Evolutionary conservation across 2,329 filamentous ascomycete genomes (phyloP), one percentile per base, ranked within the genome.

Genomic region (Aspergillus niger): DNA sequence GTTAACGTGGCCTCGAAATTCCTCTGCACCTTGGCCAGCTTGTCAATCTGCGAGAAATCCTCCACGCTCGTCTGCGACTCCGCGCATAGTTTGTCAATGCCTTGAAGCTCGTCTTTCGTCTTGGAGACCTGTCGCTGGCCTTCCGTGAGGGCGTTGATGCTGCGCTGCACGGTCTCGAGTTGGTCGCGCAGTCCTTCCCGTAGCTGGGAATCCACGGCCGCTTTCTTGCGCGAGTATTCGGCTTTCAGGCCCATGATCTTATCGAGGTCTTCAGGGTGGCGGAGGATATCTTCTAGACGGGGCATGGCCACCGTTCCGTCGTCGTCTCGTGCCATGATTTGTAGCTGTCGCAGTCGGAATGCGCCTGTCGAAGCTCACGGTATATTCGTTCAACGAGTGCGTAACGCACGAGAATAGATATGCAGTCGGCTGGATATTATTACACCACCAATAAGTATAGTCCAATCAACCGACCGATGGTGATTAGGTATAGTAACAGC

Each of bases 101-200:
- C 96, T 83, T 96, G 92, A 87, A 99, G 95, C 81, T 99, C 95
- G 67, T 98, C 94, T 77, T 96, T 97, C 79, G 97, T 97, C 70
- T 90, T 86, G 73, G 91, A 90, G 38, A 99, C 91, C 63, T 91
- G 91, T 76, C 93, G 91, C 78, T 98, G 93, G 59, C 93, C 93
- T 73, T 97, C 92, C 48, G 86, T 87, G 66, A 99, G 89, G 64
- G 91, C 91, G 66, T 82, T 89, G 88, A 99, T 97, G 75, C 95
- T 95, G 67, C 90, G 86, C 80, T 98, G 94, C 10, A 95, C 97
- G 57, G 93, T 90, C 79, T 97, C 91, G 60, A 99, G 86, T 82
- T 99, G 95, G 72, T 97, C 92, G 69, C 91, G 89, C 66, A 98
- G 85, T 39, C 92, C 93, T 76, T 88, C 88, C 66, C 93, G 91